These are phyloP conservation scores for Mucor circinelloides DNA, from an alignment of 371 early-diverging fungal genomes.

Conservation along the genomic window DNA sequence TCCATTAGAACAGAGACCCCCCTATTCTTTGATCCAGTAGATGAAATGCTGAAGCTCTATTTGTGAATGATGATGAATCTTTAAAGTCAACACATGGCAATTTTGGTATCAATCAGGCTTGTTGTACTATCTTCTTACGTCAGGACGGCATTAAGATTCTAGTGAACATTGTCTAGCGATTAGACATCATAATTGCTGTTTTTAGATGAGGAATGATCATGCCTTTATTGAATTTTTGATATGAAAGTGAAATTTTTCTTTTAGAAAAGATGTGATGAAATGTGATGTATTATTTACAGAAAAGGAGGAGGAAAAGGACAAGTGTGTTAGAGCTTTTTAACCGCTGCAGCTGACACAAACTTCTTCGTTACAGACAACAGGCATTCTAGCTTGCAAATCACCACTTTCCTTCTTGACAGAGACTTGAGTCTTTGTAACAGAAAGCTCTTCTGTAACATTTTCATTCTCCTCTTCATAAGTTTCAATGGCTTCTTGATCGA, in stretches of 20 bases:
- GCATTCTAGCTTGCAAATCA: slow-evolving; percentile 56
- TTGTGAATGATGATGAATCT: no score
- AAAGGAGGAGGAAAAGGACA: no score
- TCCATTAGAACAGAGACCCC: neutral
- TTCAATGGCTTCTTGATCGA: slow-evolving; percentile 62
- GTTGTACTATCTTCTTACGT: no score
- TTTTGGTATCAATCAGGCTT: neutral
- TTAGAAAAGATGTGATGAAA: no score
- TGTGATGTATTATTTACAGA: no score
- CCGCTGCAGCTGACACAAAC: slow-evolving; percentile 90
- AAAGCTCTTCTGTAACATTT: neutral
- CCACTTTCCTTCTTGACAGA: slow-evolving; percentile 1
- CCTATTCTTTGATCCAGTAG: neutral
- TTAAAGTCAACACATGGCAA: neutral
- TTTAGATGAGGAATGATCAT: no score
- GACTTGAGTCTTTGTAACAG: neutral
- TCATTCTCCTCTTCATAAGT: slow-evolving; percentile 22
- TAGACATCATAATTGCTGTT: no score
- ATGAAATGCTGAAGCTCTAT: no score
- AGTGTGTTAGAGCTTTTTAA: slow-evolving; percentile 26
- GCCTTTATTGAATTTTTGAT: no score
- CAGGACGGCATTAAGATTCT: no score
- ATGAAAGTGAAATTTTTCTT: no score
- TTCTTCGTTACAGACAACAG: slow-evolving; percentile 88
- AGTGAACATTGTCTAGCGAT: no score